Conservation (phyloP, 2,329 filamentous ascomycete species). For the Diplodia mutila region DNA sequence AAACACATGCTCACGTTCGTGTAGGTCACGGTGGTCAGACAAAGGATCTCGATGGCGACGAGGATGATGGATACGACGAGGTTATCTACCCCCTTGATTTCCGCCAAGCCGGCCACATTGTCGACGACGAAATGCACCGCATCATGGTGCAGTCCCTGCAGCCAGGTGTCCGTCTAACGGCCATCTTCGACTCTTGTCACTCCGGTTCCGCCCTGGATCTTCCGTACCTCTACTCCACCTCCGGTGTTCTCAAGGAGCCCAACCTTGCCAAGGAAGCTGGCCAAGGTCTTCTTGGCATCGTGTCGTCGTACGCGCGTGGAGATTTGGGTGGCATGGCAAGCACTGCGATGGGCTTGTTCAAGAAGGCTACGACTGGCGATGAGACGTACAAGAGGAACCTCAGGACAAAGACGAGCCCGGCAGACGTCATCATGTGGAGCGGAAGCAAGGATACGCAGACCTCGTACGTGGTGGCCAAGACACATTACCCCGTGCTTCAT, state of each 20-base stretch:
- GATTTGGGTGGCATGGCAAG: slow-evolving; percentile 81
- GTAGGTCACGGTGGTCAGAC: slow-evolving; percentile 80
- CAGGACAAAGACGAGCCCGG: slow-evolving; percentile 88
- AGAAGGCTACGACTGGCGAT: slow-evolving; percentile 81
- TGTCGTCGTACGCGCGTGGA: slow-evolving; percentile 79
- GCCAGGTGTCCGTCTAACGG: slow-evolving; percentile 80
- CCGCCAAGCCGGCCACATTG: slow-evolving; percentile 76
- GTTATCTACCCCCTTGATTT: slow-evolving; percentile 86
- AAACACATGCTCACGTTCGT: neutral
- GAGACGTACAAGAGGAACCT: slow-evolving; percentile 78
- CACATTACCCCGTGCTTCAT: slow-evolving; percentile 37
- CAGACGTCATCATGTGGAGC: slow-evolving; percentile 97
- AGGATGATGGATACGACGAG: slow-evolving; percentile 81
- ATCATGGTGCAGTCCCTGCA: slow-evolving; percentile 78
- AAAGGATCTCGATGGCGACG: slow-evolving; percentile 76
- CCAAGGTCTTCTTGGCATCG: slow-evolving; percentile 69
- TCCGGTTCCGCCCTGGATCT: slow-evolving; percentile 77
- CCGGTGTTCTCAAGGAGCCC: slow-evolving; percentile 79
- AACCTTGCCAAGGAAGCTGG: slow-evolving; percentile 81
- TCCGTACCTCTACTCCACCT: slow-evolving; percentile 79
- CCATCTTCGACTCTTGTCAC: slow-evolving; percentile 82
- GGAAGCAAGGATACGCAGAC: slow-evolving; percentile 96
- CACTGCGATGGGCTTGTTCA: slow-evolving; percentile 81
- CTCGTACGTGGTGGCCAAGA: slow-evolving; percentile 58
- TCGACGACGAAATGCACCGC: slow-evolving; percentile 80